Evolutionary conservation across 192 early-diverging fungal species (phyloP).

Genomic region (Irineochytrium annulatum): DNA sequence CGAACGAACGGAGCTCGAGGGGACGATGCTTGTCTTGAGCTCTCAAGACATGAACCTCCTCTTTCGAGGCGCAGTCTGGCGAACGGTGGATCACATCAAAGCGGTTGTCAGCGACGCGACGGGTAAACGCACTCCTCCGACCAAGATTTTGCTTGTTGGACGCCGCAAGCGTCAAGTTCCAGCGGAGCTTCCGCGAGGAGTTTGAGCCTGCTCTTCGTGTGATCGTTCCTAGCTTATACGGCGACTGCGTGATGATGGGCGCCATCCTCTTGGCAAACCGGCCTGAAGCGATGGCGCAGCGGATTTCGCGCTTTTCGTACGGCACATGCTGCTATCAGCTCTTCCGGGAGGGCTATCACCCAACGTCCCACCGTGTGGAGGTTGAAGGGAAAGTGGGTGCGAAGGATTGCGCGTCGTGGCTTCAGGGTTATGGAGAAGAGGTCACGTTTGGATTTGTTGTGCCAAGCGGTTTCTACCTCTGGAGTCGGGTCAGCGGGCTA

Average conservation of each 20-base stretch:
- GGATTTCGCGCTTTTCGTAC: not conserved
- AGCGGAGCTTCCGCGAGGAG: too few species aligned
- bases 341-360: not conserved
- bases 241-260: not conserved
- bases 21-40: not conserved
- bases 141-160: constrained; percentile 1
- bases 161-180: too few species aligned
- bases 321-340: not conserved
- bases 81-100: not conserved
- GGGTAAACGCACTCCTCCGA: too few species aligned
- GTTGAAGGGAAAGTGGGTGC: not conserved
- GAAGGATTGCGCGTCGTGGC: not conserved
- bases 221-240: too few species aligned
- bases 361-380: not conserved
- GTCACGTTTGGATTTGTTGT: constrained; percentile 8
- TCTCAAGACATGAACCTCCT: not conserved
- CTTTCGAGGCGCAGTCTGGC: not conserved
- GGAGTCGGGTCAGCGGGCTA: not conserved
- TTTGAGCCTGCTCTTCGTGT: too few species aligned
- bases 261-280: not conserved
- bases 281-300: not conserved
- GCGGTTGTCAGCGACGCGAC: not conserved
- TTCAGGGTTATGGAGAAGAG: not conserved
- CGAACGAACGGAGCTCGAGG: not conserved
- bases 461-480: not conserved